Conservation (phyloP, 108 stramenopile genomes). For the Skeletonema menzelii region DNA sequence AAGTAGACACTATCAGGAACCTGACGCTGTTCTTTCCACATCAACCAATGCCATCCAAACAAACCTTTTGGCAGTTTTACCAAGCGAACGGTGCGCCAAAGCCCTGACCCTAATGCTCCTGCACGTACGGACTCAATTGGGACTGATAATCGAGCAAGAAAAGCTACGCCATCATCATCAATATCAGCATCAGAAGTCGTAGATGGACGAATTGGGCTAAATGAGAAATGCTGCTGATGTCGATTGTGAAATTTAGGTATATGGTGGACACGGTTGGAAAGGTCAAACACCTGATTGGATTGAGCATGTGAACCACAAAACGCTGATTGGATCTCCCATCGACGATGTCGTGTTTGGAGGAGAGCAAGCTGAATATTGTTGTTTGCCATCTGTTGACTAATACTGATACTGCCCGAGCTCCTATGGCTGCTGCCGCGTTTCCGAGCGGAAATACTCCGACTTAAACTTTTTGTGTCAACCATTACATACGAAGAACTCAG, state of each 20-base stretch:
- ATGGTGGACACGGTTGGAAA: constrained; percentile 25
- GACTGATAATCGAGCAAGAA: constrained; percentile 26
- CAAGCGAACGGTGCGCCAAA: constrained; percentile 43
- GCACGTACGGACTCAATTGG: constrained; percentile 36
- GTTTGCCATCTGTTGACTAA: constrained; percentile 9
- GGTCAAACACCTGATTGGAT: constrained; percentile 38
- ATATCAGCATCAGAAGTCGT: background rate
- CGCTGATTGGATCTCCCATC: constrained; percentile 42
- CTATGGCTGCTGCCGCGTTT: constrained; percentile 10
- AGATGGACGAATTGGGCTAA: background rate
- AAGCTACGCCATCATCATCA: constrained; percentile 4
- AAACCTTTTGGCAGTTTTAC: constrained; percentile 37
- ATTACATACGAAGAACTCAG: constrained; percentile 17
- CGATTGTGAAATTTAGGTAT: constrained; percentile 13
- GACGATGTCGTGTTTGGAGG: constrained; percentile 42
- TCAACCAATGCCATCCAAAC: constrained; percentile 28
- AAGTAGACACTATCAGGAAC: background rate
- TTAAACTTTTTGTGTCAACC: constrained; percentile 6
- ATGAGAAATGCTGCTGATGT: background rate
- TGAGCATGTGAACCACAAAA: constrained; percentile 41
- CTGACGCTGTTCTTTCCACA: constrained; percentile 16
- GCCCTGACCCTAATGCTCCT: constrained; percentile 37
- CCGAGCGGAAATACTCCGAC: constrained; percentile 3
- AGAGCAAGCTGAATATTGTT: constrained; percentile 42
- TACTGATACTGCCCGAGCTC: background rate